Evolutionary conservation across 163 green algal species (phyloP).

Genomic region (Chlamydomonas reinhardtii): DNA sequence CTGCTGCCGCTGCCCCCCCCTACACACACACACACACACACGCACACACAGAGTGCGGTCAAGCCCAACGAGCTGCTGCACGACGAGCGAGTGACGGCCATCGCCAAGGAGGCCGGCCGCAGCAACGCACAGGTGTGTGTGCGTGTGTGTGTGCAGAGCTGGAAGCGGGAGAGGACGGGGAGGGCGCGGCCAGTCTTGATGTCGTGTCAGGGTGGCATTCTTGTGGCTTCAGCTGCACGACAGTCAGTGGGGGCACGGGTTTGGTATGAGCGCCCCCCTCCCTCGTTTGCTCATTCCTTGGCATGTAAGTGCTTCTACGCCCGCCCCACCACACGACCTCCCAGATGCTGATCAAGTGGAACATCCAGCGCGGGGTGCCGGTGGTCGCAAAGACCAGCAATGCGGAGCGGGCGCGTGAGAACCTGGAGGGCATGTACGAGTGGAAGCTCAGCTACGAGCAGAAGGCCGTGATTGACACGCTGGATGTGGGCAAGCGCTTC

Average conservation of each 20-base stretch:
- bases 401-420: conserved; percentile 67
- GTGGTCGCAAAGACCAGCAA: conserved; percentile 79
- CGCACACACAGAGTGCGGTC: neutral
- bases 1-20: too few species aligned
- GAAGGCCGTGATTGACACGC: conserved; percentile 74
- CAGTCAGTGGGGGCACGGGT: too few species aligned
- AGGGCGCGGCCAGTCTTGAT: too few species aligned
- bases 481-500: conserved; percentile 70
- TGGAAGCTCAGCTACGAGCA: conserved; percentile 79
- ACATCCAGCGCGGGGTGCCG: conserved; percentile 83
- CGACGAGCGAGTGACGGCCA: neutral
- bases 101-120: conserved; percentile 33
- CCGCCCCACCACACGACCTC: too few species aligned
- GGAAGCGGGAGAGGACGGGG: too few species aligned
- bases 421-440: conserved; percentile 71
- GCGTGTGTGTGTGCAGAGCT: too few species aligned
- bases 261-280: too few species aligned
- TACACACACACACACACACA: too few species aligned
- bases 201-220: too few species aligned
- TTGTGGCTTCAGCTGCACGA: too few species aligned
- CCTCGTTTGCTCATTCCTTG: too few species aligned
- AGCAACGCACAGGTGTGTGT: conserved; percentile 35
- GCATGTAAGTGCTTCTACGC: too few species aligned
- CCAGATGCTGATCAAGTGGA: conserved; percentile 88
- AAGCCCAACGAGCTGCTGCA: conserved; percentile 28